Evolutionary conservation across 2,329 filamentous ascomycete species (phyloP), one percentile per base, ranked within the genome.

Genomic region (Calonectria fujianensis): DNA sequence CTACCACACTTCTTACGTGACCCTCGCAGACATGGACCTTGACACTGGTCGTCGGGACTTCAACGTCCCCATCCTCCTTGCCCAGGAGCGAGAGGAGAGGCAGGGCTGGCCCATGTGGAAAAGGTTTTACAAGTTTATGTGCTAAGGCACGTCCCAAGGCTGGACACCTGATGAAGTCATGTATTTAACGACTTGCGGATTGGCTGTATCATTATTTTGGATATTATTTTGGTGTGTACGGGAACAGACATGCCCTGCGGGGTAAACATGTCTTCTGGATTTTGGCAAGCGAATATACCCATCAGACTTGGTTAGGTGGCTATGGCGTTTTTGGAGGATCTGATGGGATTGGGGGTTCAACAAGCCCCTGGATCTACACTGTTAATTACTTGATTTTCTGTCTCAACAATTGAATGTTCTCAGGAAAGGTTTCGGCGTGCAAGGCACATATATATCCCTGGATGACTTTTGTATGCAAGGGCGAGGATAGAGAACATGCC

Each of bases 31-130:
- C 76, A 97, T 98, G 93, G 96, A 98, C 85, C 86, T 98, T 76
- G 91, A 94, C 74, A 98, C 96, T 0, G 96, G 96, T 3, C 92
- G 96, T 35, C 89, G 96, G 32, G 95, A 98, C 82, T 90, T 98
- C 73, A 96, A 98, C 83, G 86, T 98, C 57, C 91, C 93, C 35
- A 91, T 94, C 74, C 86, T 98, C 65, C 88, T 97, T 65, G 93
- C 93, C 52, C 94, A 98, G 84, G 96, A 98, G 87, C 87, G 89
- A 50, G 93, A 94, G 68, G 96, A 98, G 86, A 88, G 89, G 80
- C 90, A 89, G 39, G 83, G 85, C 6, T 96, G 94, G 95, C 94
- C 95, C 0, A 85, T 79, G 73, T 96, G 94, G 94, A 97, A 96
- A 87, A 93, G 88, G 81, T 78, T 90, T 16, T 97, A 96, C 83